phyloP scores from a whole-genome alignment of 2,329 filamentous ascomycete genomes.

The Aspergillus sp. region DNA sequence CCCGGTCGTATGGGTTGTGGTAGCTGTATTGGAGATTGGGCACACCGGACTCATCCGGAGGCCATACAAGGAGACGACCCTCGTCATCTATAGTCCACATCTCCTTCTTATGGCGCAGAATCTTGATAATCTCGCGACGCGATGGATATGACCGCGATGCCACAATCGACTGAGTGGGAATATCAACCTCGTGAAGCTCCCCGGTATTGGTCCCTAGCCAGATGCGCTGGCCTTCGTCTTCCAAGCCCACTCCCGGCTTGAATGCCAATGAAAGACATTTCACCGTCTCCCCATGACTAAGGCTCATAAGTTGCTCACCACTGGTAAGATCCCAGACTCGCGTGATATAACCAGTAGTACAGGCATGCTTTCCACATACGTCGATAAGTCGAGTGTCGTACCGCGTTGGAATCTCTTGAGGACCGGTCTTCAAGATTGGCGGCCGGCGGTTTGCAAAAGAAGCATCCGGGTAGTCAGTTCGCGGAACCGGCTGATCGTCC shows the following conservation, averaged over 20 bases:
- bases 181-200: conserved; percentile 85
- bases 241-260: conserved; percentile 73
- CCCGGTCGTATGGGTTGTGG: conserved; percentile 64
- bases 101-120: conserved; percentile 81
- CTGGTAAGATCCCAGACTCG: conserved; percentile 83
- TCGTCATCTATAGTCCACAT: conserved; percentile 93
- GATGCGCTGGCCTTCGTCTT: conserved; percentile 74
- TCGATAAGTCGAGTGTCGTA: conserved; percentile 86
- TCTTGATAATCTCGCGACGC: conserved; percentile 75
- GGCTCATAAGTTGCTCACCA: conserved; percentile 75
- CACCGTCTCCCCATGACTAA: conserved; percentile 79
- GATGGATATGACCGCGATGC: conserved; percentile 71
- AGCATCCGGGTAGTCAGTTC: conserved; percentile 74
- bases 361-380: conserved; percentile 82
- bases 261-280: conserved; percentile 81
- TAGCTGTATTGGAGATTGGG: conserved; percentile 74
- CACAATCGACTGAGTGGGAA: conserved; percentile 68
- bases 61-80: conserved; percentile 84
- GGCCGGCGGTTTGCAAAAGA: conserved; percentile 81
- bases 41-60: conserved; percentile 67
- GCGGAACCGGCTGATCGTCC: conserved; percentile 52
- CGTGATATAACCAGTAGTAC: conserved; percentile 81
- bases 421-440: conserved; percentile 69
- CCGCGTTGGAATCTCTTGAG: conserved; percentile 74
- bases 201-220: conserved; percentile 91